These are phyloP conservation scores for Cryomyces minteri DNA, from an alignment of 495 filamentous ascomycete species.

Conservation along the genomic window DNA sequence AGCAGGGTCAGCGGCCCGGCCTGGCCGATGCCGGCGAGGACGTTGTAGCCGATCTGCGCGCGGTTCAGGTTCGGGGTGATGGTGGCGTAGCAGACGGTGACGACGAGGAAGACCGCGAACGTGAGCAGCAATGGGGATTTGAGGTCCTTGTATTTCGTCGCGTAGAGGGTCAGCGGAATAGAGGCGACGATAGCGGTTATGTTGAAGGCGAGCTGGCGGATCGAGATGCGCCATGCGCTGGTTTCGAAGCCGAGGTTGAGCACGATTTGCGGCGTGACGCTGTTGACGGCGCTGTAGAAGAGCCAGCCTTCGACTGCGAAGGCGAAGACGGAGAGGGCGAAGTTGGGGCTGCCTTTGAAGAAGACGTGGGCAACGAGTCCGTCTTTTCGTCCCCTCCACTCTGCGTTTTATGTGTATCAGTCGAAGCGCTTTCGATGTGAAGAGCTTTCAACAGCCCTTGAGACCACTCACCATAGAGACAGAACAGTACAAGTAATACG, in stretches of 20 bases:
- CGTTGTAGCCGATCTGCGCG: constrained; percentile 28
- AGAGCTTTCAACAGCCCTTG: too few species aligned
- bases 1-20: constrained; percentile 30
- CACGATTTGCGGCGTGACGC: constrained; percentile 31
- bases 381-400: constrained; percentile 33
- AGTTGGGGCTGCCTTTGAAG: constrained; percentile 32
- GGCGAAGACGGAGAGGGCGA: constrained; percentile 31
- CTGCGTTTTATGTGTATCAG: constrained; percentile 10
- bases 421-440: background rate
- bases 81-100: constrained; percentile 28
- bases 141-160: constrained; percentile 31
- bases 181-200: constrained; percentile 6
- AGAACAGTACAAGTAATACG: constrained; percentile 25
- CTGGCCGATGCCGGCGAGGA: constrained; percentile 31
- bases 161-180: constrained; percentile 27
- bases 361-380: constrained; percentile 35
- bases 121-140: constrained; percentile 29
- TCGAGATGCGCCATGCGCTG: constrained; percentile 23
- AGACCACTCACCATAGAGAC: constrained; percentile 23
- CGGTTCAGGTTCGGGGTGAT: constrained; percentile 27
- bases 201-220: constrained; percentile 28
- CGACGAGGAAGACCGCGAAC: constrained; percentile 28
- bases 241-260: constrained; percentile 34
- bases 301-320: constrained; percentile 37
- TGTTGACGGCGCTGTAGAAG: constrained; percentile 38